phyloP scores from a whole-genome alignment of 345 rosid genomes.

The Ailanthus altissimus region DNA sequence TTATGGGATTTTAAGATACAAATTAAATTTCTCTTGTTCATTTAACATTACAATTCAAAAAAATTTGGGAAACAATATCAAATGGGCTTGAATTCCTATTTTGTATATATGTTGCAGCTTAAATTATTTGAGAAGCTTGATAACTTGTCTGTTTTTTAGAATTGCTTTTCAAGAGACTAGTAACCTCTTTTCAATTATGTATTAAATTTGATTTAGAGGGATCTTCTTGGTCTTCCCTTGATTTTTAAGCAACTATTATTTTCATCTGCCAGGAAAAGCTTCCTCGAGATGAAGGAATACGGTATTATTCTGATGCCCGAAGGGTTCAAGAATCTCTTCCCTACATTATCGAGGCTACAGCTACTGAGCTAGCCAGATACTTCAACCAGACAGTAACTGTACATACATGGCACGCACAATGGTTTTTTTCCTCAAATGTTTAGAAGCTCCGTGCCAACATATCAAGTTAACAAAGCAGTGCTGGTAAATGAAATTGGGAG shows the following conservation, averaged over 20 bases:
- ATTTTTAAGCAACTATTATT: background rate
- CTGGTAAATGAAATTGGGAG: background rate
- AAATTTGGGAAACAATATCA: background rate
- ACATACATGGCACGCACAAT: background rate
- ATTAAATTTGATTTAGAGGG: background rate
- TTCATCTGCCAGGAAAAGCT: background rate
- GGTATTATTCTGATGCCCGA: background rate
- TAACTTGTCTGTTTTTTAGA: background rate
- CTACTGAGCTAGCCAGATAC: background rate
- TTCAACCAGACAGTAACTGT: background rate
- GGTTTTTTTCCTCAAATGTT: background rate
- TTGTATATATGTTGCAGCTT: background rate
- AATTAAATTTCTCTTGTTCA: background rate
- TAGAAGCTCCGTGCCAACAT: background rate
- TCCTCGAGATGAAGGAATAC: background rate
- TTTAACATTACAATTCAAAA: background rate
- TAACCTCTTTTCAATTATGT: background rate
- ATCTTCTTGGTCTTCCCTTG: background rate
- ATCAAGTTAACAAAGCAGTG: background rate
- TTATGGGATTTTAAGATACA: background rate
- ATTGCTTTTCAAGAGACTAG: no score
- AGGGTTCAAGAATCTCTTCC: background rate
- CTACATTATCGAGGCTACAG: background rate
- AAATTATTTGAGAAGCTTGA: slow-evolving; percentile 1
- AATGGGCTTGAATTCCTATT: background rate